Evolutionary conservation across 2,329 filamentous ascomycete genomes (phyloP), one percentile per base, ranked within the genome.

Genomic region (Aspergillus sp.): DNA sequence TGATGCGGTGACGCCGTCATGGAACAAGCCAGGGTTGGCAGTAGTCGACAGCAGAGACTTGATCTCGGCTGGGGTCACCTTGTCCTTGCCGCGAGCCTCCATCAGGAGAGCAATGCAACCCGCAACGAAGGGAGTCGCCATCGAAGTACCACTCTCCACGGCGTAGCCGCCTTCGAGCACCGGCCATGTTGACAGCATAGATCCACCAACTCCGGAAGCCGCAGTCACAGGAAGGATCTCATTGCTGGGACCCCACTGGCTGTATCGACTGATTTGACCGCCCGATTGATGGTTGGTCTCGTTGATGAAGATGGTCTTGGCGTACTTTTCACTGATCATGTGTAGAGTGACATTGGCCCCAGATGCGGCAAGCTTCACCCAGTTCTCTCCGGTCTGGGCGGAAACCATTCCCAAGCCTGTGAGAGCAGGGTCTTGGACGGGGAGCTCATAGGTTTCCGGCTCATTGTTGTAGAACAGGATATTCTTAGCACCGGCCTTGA

Each of bases 381-480:
- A 53, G 32, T 47, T 43, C 12, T 38, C 40, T 7, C 46, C 53
- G 28, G 47, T 45, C 7, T 48, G 38, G 4, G 44, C 32, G 8
- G 46, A 41, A 6, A 54, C 47, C 47, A 50, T 52, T 26, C 52
- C 53, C 13, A 49, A 30, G 5, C 44, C 50, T 1, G 46, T 38
- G 5, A 44, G 37, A 5, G 13, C 42, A 13, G 45, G 34, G 10
- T 37, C 40, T 7, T 41, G 31, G n/a, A 39, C 27, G 39, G 39
- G 19, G 7, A 40, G 13, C 27, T 41, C 39, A 27, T 44, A 35
- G 28, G 40, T 43, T 5, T 44, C 48, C 19, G 52, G 48, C 7
- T 31, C 42, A 11, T 49, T 79, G 69, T 83, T 83, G 63, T 83
- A 85, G 53, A 82, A 67, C 50, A 85, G 62, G 42, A 85, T 62